Conservation (phyloP, 768 basidiomycete species). For the Suillus sp. region DNA sequence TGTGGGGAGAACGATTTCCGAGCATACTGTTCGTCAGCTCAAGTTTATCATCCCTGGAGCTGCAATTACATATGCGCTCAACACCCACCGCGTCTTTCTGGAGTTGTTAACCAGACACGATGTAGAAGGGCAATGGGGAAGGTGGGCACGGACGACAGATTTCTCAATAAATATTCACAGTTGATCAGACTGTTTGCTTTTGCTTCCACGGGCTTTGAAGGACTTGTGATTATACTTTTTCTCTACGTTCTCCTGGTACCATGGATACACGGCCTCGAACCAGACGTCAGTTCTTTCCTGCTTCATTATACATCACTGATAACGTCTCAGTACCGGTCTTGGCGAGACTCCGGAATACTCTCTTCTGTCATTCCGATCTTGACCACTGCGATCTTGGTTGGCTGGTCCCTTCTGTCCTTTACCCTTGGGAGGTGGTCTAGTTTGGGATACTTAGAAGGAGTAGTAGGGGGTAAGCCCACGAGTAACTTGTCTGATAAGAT, state of each 20-base stretch:
- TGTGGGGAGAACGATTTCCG: conserved; percentile 31
- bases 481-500: neutral
- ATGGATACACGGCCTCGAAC: conserved; percentile 65
- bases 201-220: conserved; percentile 54
- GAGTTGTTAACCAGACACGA: conserved; percentile 38
- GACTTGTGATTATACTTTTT: conserved; percentile 68
- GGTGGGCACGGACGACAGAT: conserved; percentile 35
- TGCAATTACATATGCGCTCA: conserved; percentile 60
- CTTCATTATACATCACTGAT: neutral
- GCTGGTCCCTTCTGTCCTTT: conserved; percentile 63
- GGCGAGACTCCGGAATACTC: conserved; percentile 70
- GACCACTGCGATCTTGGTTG: conserved; percentile 67
- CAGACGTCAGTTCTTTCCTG: conserved; percentile 54
- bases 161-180: neutral
- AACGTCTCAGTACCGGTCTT: conserved; percentile 62
- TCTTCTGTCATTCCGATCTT: conserved; percentile 71
- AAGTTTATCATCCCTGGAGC: conserved; percentile 78
- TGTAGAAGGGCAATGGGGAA: conserved; percentile 47
- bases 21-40: conserved; percentile 66
- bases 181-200: conserved; percentile 52
- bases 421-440: conserved; percentile 69
- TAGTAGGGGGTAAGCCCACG: conserved; percentile 56
- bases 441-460: conserved; percentile 64
- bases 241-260: conserved; percentile 70
- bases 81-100: conserved; percentile 54